These are phyloP conservation scores for Hypoxylon sp. DNA, from an alignment of 2,329 filamentous ascomycete species.

Conservation along the genomic window DNA sequence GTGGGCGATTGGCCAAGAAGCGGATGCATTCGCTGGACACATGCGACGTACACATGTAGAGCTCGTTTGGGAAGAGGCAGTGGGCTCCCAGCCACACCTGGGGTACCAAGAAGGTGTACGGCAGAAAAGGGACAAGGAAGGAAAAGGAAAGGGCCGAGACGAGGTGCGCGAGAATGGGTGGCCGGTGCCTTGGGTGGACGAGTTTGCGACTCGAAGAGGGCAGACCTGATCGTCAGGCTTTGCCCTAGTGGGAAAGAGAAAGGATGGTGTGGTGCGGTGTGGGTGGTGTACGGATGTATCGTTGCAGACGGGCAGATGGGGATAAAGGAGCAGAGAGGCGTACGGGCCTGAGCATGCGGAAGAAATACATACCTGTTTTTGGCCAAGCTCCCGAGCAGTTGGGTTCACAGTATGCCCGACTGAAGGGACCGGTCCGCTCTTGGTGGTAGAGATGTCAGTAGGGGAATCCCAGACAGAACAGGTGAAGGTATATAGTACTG, in stretches of 20 bases:
- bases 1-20: conserved; percentile 40
- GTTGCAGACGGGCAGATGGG: conserved; percentile 46
- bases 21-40: conserved; percentile 42
- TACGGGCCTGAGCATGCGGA: conserved; percentile 34
- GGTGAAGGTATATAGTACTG: no score
- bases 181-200: conserved; percentile 43
- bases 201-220: conserved; percentile 46
- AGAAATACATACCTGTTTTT: conserved; percentile 43
- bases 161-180: conserved; percentile 44
- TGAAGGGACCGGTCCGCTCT: conserved; percentile 41
- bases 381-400: conserved; percentile 45
- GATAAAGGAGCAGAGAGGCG: conserved; percentile 35
- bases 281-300: conserved; percentile 47
- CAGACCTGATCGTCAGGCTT: conserved; percentile 44
- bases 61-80: conserved; percentile 41
- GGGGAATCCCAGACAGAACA: conserved; percentile 10
- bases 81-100: conserved; percentile 42
- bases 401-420: conserved; percentile 43
- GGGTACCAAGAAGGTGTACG: conserved; percentile 40
- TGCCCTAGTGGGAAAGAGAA: conserved; percentile 40
- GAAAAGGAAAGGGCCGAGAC: conserved; percentile 47
- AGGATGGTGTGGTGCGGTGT: conserved; percentile 37
- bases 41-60: conserved; percentile 42
- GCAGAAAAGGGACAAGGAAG: conserved; percentile 44
- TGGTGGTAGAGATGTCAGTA: conserved; percentile 24